Evolutionary conservation across 805 yeast genomes (phyloP), one percentile per base, ranked within the genome.

Genomic region (Kodamaea kakaduensis): DNA sequence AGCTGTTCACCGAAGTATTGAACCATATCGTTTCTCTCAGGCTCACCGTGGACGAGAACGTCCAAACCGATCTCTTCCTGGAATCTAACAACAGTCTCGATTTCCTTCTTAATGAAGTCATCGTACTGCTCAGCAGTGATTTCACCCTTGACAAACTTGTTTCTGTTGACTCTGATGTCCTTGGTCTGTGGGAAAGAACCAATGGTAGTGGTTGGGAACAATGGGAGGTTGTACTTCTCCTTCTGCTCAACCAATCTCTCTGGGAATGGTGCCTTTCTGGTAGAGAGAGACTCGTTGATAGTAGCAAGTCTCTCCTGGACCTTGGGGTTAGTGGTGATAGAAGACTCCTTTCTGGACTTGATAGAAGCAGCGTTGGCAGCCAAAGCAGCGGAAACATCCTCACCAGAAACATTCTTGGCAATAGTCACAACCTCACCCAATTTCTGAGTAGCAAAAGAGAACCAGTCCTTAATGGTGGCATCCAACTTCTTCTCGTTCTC

Each of bases 131-230:
- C 95, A 64, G 87, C 82, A 61, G 97, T 69, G 61, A 93, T 82
- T 59, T 86, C 84, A 68, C 99, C 99, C 82, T 93, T 93, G 69
- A 84, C 77, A 73, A 84, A 88, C 76, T 90, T 93, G 83, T 90
- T 88, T 80, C 99, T 90, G 84, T 84, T 84, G 68, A 89, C 71
- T 78, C 98, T 86, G 73, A 93, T 93, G 69, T 93, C 98, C 78
- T 88, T 87, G 69, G 99, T 93, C 79, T 93, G 99, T 58, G 99
- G 99, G 97, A 93, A 93, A 48, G 99, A 93, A 71, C 99, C 99
- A 69, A 93, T 93, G 58, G 98, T 93, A 67, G 99, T 93, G 64
- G 99, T 93, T 73, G 99, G 99, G 96, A 93, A 93, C 61, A 85
- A 73, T 54, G 99, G 98, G 67, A 93, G 77, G 77, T 93, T 84